phyloP scores from a whole-genome alignment of 163 green algal species.

The Scenedesmus sp. region DNA sequence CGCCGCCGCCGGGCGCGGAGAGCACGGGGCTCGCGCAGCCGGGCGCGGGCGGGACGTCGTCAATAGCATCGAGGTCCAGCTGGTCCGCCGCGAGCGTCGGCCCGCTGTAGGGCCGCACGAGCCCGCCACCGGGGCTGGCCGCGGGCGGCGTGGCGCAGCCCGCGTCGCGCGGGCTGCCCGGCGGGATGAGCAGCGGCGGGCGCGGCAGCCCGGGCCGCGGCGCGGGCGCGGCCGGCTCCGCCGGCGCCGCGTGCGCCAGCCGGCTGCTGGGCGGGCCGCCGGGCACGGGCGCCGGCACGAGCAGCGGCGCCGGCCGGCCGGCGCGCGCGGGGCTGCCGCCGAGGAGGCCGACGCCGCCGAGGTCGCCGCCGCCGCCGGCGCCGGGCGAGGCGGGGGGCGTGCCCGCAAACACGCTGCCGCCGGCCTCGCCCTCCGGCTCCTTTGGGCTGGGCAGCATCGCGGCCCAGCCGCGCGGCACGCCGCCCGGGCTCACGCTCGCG shows the following conservation, averaged over 20 bases:
- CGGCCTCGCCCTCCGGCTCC: not conserved
- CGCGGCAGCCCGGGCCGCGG: not conserved
- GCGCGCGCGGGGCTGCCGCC: too few species aligned
- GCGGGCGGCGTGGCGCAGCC: not conserved
- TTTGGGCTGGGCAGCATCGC: slow-evolving; percentile 25
- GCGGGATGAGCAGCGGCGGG: not conserved
- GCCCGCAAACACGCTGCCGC: too few species aligned
- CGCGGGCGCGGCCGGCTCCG: too few species aligned
- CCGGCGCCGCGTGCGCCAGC: too few species aligned
- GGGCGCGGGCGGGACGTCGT: not conserved
- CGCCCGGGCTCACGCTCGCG: too few species aligned
- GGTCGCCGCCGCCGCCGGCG: too few species aligned
- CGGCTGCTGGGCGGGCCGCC: too few species aligned
- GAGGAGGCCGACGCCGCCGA: too few species aligned
- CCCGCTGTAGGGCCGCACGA: slow-evolving; percentile 2
- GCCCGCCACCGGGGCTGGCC: not conserved
- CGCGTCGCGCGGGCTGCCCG: too few species aligned
- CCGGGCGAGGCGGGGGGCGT: too few species aligned
- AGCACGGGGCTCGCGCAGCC: not conserved
- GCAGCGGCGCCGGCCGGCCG: too few species aligned
- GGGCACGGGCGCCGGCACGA: too few species aligned
- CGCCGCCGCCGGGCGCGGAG: not conserved
- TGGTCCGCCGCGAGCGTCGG: not conserved
- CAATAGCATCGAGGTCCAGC: slow-evolving; percentile 23
- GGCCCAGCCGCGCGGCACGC: slow-evolving; percentile 11